These are phyloP conservation scores for Brassica cretica DNA, from an alignment of 345 rosid species.

Conservation along the genomic window DNA sequence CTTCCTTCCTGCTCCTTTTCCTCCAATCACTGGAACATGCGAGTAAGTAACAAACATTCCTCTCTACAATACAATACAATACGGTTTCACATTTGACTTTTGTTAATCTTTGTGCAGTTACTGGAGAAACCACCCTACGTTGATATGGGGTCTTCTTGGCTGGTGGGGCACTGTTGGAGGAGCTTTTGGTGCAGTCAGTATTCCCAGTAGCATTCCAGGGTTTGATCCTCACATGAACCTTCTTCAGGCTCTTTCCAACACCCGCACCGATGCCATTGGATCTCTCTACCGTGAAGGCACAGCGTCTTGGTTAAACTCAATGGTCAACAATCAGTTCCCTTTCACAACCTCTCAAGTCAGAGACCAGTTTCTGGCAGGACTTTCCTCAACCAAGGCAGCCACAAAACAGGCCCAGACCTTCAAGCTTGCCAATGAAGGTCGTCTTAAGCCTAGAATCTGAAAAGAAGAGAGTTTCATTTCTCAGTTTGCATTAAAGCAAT, in stretches of 20 bases:
- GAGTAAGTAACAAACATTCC: conserved; percentile 51
- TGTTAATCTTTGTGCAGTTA: conserved; percentile 48
- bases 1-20: conserved; percentile 60
- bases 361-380: conserved; percentile 57
- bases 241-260: conserved; percentile 80
- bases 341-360: conserved; percentile 76
- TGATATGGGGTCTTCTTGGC: conserved; percentile 81
- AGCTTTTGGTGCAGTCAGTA: conserved; percentile 52
- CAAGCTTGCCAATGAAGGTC: conserved; percentile 91
- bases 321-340: conserved; percentile 68
- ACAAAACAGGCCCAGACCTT: conserved; percentile 73
- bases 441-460: conserved; percentile 57
- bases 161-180: conserved; percentile 89
- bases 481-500: conserved; percentile 12
- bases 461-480: conserved; percentile 7
- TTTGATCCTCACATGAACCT: conserved; percentile 63
- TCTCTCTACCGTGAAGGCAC: conserved; percentile 89
- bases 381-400: conserved; percentile 72
- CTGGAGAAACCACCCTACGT: conserved; percentile 84
- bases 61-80: neutral
- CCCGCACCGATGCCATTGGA: conserved; percentile 63
- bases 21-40: conserved; percentile 77
- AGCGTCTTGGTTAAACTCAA: conserved; percentile 86
- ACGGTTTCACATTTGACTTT: neutral
- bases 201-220: conserved; percentile 47